Base-by-base conservation (phyloP, 495 filamentous ascomycete genomes). In the Penicillium bialowiezense region DNA sequence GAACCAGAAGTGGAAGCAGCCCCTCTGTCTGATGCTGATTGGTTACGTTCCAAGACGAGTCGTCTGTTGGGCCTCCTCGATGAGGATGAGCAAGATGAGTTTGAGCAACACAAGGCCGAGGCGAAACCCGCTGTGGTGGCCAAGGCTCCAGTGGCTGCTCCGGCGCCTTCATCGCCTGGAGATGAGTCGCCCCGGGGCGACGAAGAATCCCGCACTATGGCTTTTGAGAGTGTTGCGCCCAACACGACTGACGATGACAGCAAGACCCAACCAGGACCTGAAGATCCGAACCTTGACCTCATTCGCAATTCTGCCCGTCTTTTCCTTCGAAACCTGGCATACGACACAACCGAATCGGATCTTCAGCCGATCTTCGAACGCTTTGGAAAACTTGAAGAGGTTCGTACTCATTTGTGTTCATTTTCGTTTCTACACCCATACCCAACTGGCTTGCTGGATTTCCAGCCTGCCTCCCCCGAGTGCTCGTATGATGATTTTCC, bases 21-120 rank as follows among this genome's bases (percentile, higher is more conserved):
- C 26, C 62, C 68, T 15, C 56, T 66, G 28, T 68, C 69, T 9
- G 95, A 98, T 63, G 78, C 81, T 37, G 93, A 99, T 63, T 99
- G 93, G 93, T 75, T 96, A 41, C 84, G 93, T 33, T 95, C 88
- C 33, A 85, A 89, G 54, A 97, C 91, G n/a, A 97, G 85, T 64
- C 82, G 95, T 54, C 69, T 97, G 38, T 76, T 97, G 29, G 95
- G 90, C 60, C 71, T 97, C 17, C 73, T 89, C 17, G 89, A 92
- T 59, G 83, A 88, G 24, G 80, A 84, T 42, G 72, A 78, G 42
- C 64, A 70, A 32, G 63, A 63, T 23, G 70, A 71, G 7, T 67
- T 59, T 29, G 59, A 63, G 18, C 43, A 63, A 35, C 54, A 50
- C 13, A 60, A 62, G 29, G 49, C 48, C 23, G 47, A 39, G 13